A percentile compares a stretch with the other conserved stretches of the same genome.
Conservation (phyloP, 306 rosid genomes). For the Sesbania bispinosa region DNA sequence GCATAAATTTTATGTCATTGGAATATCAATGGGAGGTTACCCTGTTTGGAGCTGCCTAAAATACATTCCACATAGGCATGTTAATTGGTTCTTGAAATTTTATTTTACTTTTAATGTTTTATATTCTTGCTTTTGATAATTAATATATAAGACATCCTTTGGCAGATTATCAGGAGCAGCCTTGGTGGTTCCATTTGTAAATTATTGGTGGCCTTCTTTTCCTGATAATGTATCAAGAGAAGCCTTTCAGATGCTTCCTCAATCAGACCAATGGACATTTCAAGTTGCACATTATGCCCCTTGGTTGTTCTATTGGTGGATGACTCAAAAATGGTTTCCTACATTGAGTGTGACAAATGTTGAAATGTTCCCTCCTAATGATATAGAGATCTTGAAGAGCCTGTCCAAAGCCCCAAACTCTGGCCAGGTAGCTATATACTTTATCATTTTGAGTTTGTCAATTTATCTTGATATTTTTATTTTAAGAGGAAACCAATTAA, state of each 20-base stretch:
- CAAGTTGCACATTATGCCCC: slow-evolving; percentile 63
- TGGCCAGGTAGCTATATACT: slow-evolving; percentile 40
- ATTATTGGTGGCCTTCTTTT: slow-evolving; percentile 68
- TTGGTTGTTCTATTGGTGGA: slow-evolving; percentile 80
- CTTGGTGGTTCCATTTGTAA: slow-evolving; percentile 64
- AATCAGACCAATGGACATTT: slow-evolving; percentile 42
- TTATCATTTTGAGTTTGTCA: neutral
- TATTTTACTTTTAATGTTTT: neutral
- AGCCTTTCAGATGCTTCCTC: slow-evolving; percentile 33
- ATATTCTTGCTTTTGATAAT: neutral
- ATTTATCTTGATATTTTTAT: neutral
- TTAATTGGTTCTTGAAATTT: too few species aligned
- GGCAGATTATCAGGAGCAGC: slow-evolving; percentile 78
- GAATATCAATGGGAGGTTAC: slow-evolving; percentile 71
- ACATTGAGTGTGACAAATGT: slow-evolving; percentile 33
- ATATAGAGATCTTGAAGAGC: slow-evolving; percentile 42
- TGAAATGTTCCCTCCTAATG: slow-evolving; percentile 29
- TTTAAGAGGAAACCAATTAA: too few species aligned
- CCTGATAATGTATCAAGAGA: slow-evolving; percentile 44
- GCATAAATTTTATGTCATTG: slow-evolving; percentile 56
- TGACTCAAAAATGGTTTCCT: slow-evolving; percentile 76
- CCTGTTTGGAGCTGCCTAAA: slow-evolving; percentile 68
- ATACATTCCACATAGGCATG: slow-evolving; percentile 79
- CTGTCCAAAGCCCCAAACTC: slow-evolving; percentile 24
- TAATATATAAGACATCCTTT: neutral